Evolutionary conservation across 768 basidiomycete genomes (phyloP), one percentile per base, ranked within the genome.

Genomic region (Brasilioporus rufonigricans): DNA sequence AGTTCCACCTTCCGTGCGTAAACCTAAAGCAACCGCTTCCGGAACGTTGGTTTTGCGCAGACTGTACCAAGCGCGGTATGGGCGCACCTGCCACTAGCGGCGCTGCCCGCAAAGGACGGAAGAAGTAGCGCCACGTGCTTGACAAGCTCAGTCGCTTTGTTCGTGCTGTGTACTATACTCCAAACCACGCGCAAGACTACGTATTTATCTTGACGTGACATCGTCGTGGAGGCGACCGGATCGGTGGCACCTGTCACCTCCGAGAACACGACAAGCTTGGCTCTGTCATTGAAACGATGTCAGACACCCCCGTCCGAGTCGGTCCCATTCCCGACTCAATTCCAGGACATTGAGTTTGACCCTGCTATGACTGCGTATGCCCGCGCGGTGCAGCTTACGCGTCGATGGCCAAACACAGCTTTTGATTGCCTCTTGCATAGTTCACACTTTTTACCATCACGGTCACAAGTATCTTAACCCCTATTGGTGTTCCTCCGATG

Each of bases 1-100:
- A 86, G 85, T 86, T 85, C 73, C 85, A 86, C 60, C 76, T 86
- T 33, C 74, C 76, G 12, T 86, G 84, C 59, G 82, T 86, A 52
- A 78, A 76, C 52, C 66, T 86, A 50, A 81, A 79, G 59, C 77
- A 78, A 23, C 80, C 80, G 26, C 71, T 82, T 49, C 82, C 83
- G 8, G 82, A 83, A 49, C 67, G 66, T 16, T 85, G 83, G 84
- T 84, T 76, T 56, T 85, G 84, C 60, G 72, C 79, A 9, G 77
- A 80, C n/a, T 86, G 84, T 59, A 70, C 75, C 10, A 68, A 66
- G 47, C 73, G 67, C 53, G 64, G 69, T 32, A 71, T 71, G 67
- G 70, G 70, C 53, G 67, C 66, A 48, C 68, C 68, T 43, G 47
- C 69, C 31, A 43, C 52, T 18, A 53, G 61, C 7, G 62, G 61